A percentile compares a stretch with the other conserved stretches of the same genome.
Conservation (phyloP, 495 filamentous ascomycete genomes). For the Penicillium canescens region DNA sequence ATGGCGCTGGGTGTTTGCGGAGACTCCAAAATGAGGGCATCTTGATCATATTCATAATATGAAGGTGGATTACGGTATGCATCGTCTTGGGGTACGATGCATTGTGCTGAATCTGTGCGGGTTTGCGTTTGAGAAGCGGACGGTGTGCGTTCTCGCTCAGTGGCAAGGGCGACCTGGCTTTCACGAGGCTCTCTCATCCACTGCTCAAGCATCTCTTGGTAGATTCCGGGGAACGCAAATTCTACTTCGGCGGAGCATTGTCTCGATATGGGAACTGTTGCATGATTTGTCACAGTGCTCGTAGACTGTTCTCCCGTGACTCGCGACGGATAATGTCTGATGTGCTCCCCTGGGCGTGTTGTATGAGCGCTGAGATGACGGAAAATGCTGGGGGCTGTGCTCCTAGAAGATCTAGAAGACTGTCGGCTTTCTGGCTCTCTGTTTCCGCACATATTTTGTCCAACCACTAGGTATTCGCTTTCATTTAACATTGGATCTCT, state of each 20-base stretch:
- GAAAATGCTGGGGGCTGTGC: no score
- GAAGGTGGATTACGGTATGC: neutral
- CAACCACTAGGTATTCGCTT: no score
- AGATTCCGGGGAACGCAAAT: slow-evolving; percentile 25
- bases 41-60: neutral
- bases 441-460: no score
- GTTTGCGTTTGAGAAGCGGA: neutral
- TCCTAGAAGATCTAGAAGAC: no score
- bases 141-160: neutral
- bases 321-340: no score
- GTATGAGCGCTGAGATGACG: no score
- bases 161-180: neutral
- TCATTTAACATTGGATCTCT: no score
- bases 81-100: neutral
- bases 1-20: neutral
- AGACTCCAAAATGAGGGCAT: neutral
- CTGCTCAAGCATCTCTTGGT: slow-evolving; percentile 21
- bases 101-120: neutral
- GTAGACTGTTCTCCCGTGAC: no score
- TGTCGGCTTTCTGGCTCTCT: no score
- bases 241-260: slow-evolving; percentile 13
- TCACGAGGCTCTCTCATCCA: slow-evolving; percentile 10
- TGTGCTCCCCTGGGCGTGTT: no score
- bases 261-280: neutral
- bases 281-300: neutral